A percentile compares a stretch with the other conserved stretches of the same genome.
These are phyloP conservation scores for Epichloe typhina DNA, from an alignment of 2,329 filamentous ascomycete species.

Conservation along the genomic window DNA sequence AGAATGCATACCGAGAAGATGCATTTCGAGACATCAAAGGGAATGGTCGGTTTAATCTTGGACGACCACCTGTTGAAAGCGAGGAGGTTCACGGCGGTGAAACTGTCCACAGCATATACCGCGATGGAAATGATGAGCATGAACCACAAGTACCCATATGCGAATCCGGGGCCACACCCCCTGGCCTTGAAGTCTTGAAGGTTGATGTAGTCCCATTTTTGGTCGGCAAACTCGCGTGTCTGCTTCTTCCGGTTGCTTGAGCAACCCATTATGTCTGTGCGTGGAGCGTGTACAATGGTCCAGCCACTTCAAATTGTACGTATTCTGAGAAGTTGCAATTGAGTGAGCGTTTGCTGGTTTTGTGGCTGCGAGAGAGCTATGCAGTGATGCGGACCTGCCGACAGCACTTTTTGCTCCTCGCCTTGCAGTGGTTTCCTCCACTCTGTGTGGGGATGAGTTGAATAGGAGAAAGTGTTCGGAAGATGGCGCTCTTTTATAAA, in stretches of 20 bases:
- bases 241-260: slow-evolving; percentile 47
- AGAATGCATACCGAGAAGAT: slow-evolving; percentile 91
- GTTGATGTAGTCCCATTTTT: slow-evolving; percentile 86
- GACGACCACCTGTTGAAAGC: slow-evolving; percentile 83
- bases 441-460: not conserved
- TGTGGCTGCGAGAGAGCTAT: not conserved
- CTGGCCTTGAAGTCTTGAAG: slow-evolving; percentile 67
- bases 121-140: slow-evolving; percentile 66
- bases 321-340: not conserved
- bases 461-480: not conserved
- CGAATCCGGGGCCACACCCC: slow-evolving; percentile 67
- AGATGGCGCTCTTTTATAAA: not conserved
- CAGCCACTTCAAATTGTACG: not conserved
- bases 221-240: slow-evolving; percentile 60
- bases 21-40: slow-evolving; percentile 74
- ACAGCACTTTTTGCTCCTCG: slow-evolving; percentile 33
- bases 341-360: not conserved
- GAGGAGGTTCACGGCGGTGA: slow-evolving; percentile 83
- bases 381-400: slow-evolving; percentile 24
- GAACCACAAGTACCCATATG: slow-evolving; percentile 76
- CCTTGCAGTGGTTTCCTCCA: slow-evolving; percentile 13
- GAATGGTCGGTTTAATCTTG: slow-evolving; percentile 64
- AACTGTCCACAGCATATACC: slow-evolving; percentile 82
- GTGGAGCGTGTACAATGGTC: not conserved
- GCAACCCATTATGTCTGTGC: slow-evolving; percentile 45